Conservation (phyloP, 1,284 basidiomycete species). For the Apiotrichum brassicae region DNA sequence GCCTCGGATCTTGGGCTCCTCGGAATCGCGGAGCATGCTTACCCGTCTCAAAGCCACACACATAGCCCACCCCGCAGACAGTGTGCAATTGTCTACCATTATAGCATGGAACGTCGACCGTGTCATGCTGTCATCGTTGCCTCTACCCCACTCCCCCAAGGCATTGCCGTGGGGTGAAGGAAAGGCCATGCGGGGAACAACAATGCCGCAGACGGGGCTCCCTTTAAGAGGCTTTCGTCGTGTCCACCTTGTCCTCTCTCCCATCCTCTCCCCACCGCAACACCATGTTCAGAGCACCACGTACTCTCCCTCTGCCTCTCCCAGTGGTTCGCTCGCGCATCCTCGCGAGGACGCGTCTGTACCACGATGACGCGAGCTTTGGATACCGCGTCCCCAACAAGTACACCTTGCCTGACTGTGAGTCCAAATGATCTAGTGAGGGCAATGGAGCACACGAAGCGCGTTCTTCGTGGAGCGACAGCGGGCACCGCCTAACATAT, state of each 20-base stretch:
- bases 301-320: slow-evolving; percentile 1
- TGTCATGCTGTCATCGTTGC: neutral
- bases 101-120: no score
- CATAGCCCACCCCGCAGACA: neutral
- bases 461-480: no score
- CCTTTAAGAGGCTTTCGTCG: neutral
- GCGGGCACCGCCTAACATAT: no score
- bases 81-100: no score
- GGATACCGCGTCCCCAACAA: slow-evolving; percentile 64
- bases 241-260: neutral
- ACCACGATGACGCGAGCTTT: slow-evolving; percentile 72
- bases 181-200: neutral
- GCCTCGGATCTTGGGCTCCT: neutral
- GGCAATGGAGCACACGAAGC: neutral
- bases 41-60: neutral
- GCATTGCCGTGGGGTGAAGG: neutral
- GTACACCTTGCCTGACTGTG: slow-evolving; percentile 69
- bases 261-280: neutral
- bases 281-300: slow-evolving; percentile 12
- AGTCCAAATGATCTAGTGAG: slow-evolving; percentile 34
- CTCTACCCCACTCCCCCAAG: neutral
- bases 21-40: neutral
- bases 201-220: neutral
- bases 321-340: neutral
- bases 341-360: slow-evolving; percentile 34